Percentiles rank a stretch among this genome's conserved stretches.
Evolutionary conservation across 106 monocot species (phyloP).

Genomic region (Allium fistulosum): DNA sequence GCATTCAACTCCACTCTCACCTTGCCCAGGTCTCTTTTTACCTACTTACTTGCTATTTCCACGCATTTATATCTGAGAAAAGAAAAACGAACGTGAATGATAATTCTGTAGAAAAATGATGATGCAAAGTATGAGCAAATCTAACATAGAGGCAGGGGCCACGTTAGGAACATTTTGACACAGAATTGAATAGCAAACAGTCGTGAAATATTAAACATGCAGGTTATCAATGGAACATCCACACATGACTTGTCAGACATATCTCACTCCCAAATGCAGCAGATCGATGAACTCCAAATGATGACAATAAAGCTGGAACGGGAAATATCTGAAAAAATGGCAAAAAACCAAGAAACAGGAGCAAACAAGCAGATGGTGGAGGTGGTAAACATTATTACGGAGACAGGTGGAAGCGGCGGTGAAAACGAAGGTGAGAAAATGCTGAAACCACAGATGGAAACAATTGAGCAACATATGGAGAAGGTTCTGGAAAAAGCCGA

Average conservation of each 20-base stretch:
- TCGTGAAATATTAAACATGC: background rate
- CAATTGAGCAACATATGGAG: no score
- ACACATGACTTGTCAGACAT: constrained; percentile 26
- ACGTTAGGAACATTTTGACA: no score
- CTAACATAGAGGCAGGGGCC: no score
- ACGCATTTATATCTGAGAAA: no score
- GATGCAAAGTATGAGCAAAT: no score
- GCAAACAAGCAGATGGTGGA: constrained; percentile 36
- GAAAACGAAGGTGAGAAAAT: background rate
- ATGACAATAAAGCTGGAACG: constrained; percentile 23
- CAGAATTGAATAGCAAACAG: no score
- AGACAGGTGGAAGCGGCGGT: background rate
- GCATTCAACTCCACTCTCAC: constrained; percentile 38
- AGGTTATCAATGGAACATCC: constrained; percentile 17
- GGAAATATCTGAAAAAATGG: constrained; percentile 30
- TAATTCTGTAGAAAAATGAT: no score
- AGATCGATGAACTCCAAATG: constrained; percentile 27
- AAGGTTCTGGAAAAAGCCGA: no score
- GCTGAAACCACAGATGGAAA: no score
- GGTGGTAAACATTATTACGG: constrained; percentile 13
- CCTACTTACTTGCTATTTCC: no score
- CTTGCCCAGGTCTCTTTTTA: background rate
- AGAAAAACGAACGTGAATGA: no score
- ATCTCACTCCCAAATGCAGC: constrained; percentile 18
- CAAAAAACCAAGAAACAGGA: constrained; percentile 31